A percentile compares a stretch with the other conserved stretches of the same genome.
Conservation (phyloP, 257 asterid genomes). For the Verbascum thapsus region DNA sequence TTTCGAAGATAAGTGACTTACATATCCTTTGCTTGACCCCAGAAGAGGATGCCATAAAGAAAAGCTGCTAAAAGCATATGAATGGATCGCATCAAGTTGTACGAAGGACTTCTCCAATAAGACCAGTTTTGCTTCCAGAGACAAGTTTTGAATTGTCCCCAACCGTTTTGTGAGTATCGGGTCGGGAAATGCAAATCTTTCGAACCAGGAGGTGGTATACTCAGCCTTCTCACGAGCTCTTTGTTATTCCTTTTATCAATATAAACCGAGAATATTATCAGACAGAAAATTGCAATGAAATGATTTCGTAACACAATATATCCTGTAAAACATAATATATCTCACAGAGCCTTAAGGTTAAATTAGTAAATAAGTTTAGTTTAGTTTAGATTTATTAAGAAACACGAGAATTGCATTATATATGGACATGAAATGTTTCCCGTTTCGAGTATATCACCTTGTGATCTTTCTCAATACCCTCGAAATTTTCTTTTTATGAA, state of each 20-base stretch:
- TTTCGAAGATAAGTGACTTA: constrained; percentile 25
- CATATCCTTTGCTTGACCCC: constrained; percentile 56
- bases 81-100: constrained; percentile 51
- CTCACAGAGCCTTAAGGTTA: no score
- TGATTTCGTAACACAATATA: background rate
- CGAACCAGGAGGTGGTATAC: constrained; percentile 43
- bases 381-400: no score
- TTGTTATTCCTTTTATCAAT: constrained; percentile 41
- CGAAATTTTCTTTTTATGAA: no score
- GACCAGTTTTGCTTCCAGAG: constrained; percentile 68
- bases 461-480: no score
- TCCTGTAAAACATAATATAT: no score
- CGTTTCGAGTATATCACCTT: no score
- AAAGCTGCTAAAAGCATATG: constrained; percentile 42
- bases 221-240: constrained; percentile 41
- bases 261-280: constrained; percentile 6
- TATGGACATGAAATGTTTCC: no score
- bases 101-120: constrained; percentile 71
- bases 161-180: constrained; percentile 45
- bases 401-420: no score
- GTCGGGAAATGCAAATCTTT: constrained; percentile 51
- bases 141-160: constrained; percentile 61
- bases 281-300: constrained; percentile 3
- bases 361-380: no score
- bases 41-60: constrained; percentile 45